These are phyloP conservation scores for Epicoccum sorghinum DNA, from an alignment of 2,329 filamentous ascomycete species.

Conservation along the genomic window DNA sequence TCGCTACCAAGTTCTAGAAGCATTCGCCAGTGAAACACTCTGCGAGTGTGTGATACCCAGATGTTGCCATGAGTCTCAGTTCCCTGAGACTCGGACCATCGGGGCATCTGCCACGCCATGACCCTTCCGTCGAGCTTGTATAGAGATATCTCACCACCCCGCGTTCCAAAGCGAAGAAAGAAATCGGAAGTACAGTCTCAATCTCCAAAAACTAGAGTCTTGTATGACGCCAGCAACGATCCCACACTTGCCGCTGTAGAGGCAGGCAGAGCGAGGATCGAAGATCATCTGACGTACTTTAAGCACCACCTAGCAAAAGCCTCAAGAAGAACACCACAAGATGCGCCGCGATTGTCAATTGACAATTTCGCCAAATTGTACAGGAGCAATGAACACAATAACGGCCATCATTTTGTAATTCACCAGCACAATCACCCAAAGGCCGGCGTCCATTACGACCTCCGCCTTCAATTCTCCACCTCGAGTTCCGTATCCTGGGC, in stretches of 20 bases:
- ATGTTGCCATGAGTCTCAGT: not conserved
- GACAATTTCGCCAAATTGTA: conserved; percentile 55
- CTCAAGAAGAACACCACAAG: conserved; percentile 22
- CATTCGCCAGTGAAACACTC: no score
- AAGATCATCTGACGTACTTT: conserved; percentile 58
- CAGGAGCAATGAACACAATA: conserved; percentile 51
- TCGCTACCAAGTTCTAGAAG: no score
- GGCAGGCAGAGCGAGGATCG: conserved; percentile 56
- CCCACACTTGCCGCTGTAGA: conserved; percentile 56
- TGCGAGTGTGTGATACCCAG: not conserved
- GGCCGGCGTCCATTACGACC: conserved; percentile 71
- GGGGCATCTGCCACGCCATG: conserved; percentile 14
- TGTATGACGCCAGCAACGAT: not conserved
- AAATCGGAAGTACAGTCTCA: not conserved
- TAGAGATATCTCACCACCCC: conserved; percentile 34
- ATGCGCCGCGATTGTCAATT: conserved; percentile 48
- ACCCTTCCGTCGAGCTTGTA: conserved; percentile 24
- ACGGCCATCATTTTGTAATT: conserved; percentile 65
- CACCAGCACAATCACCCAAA: conserved; percentile 77
- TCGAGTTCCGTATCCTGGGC: conserved; percentile 68
- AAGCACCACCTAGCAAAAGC: conserved; percentile 48
- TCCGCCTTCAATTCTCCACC: conserved; percentile 71
- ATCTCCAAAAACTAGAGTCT: not conserved
- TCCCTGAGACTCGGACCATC: not conserved
- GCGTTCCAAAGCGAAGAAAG: conserved; percentile 22